Evolutionary conservation across 192 early-diverging fungal species (phyloP).

Genomic region (Linnemannia zychae): DNA sequence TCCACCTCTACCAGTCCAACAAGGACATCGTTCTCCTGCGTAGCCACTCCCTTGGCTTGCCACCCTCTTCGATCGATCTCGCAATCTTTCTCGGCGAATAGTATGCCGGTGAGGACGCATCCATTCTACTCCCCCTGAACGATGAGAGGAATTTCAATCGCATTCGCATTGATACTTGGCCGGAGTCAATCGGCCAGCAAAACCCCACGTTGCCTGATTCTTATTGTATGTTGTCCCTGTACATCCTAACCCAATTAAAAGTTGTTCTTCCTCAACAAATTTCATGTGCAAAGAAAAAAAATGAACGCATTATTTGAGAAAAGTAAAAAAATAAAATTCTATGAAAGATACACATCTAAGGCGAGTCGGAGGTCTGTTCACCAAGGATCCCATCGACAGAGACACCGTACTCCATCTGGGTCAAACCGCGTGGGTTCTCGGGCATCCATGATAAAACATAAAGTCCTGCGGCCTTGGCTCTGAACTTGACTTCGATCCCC

Average conservation of each 20-base stretch:
- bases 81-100: neutral
- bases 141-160: neutral
- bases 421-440: slow-evolving; percentile 37
- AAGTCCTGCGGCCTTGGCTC: slow-evolving; percentile 41
- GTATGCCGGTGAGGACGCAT: neutral
- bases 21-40: neutral
- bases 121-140: neutral
- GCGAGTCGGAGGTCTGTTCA: slow-evolving; percentile 35
- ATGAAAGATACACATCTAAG: slow-evolving; percentile 35
- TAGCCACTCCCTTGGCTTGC: neutral
- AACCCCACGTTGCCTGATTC: neutral
- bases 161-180: neutral
- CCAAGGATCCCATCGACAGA: slow-evolving; percentile 44
- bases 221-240: neutral
- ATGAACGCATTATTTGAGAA: neutral
- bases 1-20: neutral
- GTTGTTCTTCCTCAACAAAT: neutral
- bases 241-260: too few species aligned
- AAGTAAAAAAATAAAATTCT: neutral
- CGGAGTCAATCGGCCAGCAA: neutral
- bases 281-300: neutral
- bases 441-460: slow-evolving; percentile 56
- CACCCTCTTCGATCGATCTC: neutral
- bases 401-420: slow-evolving; percentile 55
- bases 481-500: slow-evolving; percentile 48